Percentiles rank a stretch among this genome's conserved stretches.
Evolutionary conservation across 176 grass and related monocot species (phyloP).

Genomic region (Aegilops bicornis): DNA sequence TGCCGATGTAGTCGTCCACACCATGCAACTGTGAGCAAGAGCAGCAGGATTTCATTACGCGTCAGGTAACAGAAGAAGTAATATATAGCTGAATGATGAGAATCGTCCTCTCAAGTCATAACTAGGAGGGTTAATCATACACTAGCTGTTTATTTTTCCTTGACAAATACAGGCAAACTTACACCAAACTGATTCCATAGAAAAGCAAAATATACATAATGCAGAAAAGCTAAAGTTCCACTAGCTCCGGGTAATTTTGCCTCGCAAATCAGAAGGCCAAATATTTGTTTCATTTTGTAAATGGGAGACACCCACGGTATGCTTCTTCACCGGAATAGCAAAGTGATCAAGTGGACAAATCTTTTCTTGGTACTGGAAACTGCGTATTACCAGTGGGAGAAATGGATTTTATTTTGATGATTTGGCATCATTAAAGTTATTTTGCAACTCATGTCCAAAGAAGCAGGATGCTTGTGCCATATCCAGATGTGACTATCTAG

Average conservation of each 20-base stretch:
- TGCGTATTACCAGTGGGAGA: neutral
- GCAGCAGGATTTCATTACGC: neutral
- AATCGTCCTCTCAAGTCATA: neutral
- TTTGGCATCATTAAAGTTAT: neutral
- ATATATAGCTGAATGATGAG: neutral
- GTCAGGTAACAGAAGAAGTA: neutral
- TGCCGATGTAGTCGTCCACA: slow-evolving; percentile 76
- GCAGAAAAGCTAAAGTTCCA: slow-evolving; percentile 1
- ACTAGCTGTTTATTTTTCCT: neutral
- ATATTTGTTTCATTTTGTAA: neutral
- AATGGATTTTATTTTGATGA: neutral
- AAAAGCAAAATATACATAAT: neutral
- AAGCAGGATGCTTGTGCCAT: neutral
- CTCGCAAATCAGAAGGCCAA: neutral
- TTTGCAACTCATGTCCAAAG: neutral
- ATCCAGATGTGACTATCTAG: neutral
- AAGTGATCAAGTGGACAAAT: neutral
- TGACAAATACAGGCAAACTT: neutral
- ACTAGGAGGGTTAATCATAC: neutral
- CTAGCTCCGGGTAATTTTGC: neutral
- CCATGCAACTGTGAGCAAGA: slow-evolving; percentile 61
- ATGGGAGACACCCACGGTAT: neutral
- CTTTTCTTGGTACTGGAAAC: neutral
- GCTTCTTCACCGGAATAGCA: neutral
- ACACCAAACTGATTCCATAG: neutral